Evolutionary conservation across 1,139 yeast genomes (phyloP).

Genomic region (Pichia sp.): DNA sequence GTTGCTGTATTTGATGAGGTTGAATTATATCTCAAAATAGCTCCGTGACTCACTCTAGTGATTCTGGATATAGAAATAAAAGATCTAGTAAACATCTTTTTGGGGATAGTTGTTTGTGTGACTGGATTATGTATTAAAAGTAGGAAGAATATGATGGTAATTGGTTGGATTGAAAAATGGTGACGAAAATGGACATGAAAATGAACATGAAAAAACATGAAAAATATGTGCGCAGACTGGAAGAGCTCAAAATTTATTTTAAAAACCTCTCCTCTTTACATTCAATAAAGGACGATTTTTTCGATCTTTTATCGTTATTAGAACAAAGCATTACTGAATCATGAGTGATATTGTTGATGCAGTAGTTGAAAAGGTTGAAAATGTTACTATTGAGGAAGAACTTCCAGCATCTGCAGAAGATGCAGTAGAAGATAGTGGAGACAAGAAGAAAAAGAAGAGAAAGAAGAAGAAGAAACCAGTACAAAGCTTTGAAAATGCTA

Average conservation of each 20-base stretch:
- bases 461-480: conserved; percentile 42
- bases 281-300: neutral
- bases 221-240: neutral
- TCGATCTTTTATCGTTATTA: neutral
- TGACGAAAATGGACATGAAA: neutral
- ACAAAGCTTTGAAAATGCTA: conserved; percentile 26
- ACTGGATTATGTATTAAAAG: neutral
- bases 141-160: neutral
- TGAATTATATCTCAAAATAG: conserved; percentile 2
- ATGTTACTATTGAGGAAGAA: neutral
- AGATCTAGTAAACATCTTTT: neutral
- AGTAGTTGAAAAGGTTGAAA: neutral
- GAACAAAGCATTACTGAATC: neutral
- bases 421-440: conserved; percentile 36
- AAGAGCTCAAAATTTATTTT: no score
- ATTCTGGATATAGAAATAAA: neutral
- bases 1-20: conserved; percentile 7
- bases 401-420: conserved; percentile 8
- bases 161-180: neutral
- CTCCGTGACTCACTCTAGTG: neutral
- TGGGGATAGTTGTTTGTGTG: neutral
- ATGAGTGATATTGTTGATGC: neutral
- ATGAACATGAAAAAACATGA: neutral
- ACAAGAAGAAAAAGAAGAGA: conserved; percentile 40
- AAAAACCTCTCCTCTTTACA: neutral